Conservation (phyloP, 2,329 filamentous ascomycete genomes). For the Malbranchea zuffiana region DNA sequence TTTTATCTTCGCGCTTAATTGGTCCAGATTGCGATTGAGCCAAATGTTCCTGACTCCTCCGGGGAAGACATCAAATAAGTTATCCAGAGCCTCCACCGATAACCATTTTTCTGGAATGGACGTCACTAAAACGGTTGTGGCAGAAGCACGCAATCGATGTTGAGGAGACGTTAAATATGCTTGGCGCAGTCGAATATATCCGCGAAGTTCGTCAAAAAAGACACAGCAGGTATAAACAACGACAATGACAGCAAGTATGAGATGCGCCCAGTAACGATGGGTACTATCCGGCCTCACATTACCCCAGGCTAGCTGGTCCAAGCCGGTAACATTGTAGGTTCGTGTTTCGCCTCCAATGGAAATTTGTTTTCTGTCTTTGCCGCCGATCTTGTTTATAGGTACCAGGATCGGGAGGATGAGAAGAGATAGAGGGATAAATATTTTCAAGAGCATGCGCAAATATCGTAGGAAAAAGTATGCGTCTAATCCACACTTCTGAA, state of each 20-base stretch:
- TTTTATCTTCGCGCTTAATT: conserved; percentile 73
- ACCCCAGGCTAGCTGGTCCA: conserved; percentile 78
- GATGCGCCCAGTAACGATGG: conserved; percentile 69
- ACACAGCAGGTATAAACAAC: conserved; percentile 78
- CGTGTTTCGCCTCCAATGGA: conserved; percentile 20
- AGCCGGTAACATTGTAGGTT: conserved; percentile 47
- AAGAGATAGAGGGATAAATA: conserved; percentile 72
- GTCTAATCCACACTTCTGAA: conserved; percentile 90
- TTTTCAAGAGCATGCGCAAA: conserved; percentile 71
- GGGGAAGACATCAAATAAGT: conserved; percentile 89
- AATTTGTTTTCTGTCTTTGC: conserved; percentile 49
- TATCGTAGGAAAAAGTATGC: conserved; percentile 97
- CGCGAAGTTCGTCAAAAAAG: conserved; percentile 72
- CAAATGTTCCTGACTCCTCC: conserved; percentile 92
- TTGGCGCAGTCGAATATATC: conserved; percentile 87
- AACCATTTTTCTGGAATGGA: conserved; percentile 88
- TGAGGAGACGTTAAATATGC: conserved; percentile 90
- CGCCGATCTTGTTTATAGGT: conserved; percentile 69
- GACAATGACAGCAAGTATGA: conserved; percentile 65
- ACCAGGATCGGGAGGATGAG: conserved; percentile 76
- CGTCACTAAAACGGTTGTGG: conserved; percentile 87
- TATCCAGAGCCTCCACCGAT: conserved; percentile 65
- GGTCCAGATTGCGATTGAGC: conserved; percentile 83
- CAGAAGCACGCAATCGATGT: conserved; percentile 83
- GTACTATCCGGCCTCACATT: conserved; percentile 62